Evolutionary conservation across 305 asterid genomes (phyloP), one percentile per base, ranked within the genome.

Genomic region (Fraxinus baroniana): DNA sequence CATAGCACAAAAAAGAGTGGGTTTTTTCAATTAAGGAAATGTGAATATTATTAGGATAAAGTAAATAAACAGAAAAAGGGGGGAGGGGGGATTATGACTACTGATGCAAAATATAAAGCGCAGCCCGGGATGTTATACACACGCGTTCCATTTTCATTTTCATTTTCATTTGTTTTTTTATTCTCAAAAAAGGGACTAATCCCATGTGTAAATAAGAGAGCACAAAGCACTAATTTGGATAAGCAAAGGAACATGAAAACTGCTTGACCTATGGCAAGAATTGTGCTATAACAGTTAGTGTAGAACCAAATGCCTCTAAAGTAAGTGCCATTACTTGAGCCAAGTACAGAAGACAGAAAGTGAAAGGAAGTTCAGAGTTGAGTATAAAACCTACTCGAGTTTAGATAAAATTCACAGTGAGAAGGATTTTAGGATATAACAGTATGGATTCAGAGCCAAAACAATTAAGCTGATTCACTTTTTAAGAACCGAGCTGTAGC

Each of bases 281-380:
- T 32, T 33, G 22, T 32, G 46, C 44, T 17, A 33, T 33, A 71
- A 33, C 46, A 71, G 76, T 71, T 17, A 3, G 46, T 32, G 44
- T 32, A 17, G 74, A 10, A 68, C 74, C 76, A 71, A 71, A 33
- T 33, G 76, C 76, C 44, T 33, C 46, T 5, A 70, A 22, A 22
- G 70, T 60, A 66, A 66, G 74, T 71, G 26, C 41, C 76, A 71
- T 17, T 71, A 32, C 26, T 71, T 41, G 76, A 71, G 76, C 24
- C 18, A 32, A 71, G 46, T 30, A 71, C 24, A n/a, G 15, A 71
- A 71, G 76, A 71, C 17, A 32, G 76, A 17, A 71, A 68, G 41
- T 70, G 76, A 71, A 71, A 71, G 15, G 76, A 33, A 33, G 46
- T 71, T 71, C 44, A 71, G 26, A 71, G 76, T 32, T 68, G 74